phyloP scores from a whole-genome alignment of 2,329 filamentous ascomycete genomes.

The Cadophora malorum region DNA sequence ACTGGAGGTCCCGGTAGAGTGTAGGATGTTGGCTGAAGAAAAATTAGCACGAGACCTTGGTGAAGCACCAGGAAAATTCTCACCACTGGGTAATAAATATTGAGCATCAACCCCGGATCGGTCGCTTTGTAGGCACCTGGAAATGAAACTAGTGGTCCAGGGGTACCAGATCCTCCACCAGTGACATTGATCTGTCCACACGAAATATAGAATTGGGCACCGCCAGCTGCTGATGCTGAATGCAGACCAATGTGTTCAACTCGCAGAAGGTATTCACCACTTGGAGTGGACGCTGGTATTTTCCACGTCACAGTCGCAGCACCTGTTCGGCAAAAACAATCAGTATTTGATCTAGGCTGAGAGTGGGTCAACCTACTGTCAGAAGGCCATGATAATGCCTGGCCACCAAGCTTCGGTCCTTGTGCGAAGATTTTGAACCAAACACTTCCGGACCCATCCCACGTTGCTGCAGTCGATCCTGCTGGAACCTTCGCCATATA shows the following conservation, averaged over 20 bases:
- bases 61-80: background rate
- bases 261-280: constrained; percentile 49
- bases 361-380: constrained; percentile 34
- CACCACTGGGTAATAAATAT: constrained; percentile 48
- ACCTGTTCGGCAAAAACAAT: too few species aligned
- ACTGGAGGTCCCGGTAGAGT: constrained; percentile 39
- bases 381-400: constrained; percentile 38
- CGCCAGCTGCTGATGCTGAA: constrained; percentile 27
- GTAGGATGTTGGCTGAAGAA: constrained; percentile 38
- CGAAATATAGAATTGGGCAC: constrained; percentile 44
- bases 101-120: constrained; percentile 46
- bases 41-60: constrained; percentile 26
- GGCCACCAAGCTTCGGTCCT: constrained; percentile 32
- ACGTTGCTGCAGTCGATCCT: constrained; percentile 37
- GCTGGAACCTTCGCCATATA: constrained; percentile 41
- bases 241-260: constrained; percentile 46
- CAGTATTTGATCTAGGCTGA: too few species aligned
- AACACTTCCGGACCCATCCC: constrained; percentile 39
- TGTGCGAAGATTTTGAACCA: constrained; percentile 43
- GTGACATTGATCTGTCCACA: constrained; percentile 52
- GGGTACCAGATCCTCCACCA: constrained; percentile 48
- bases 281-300: constrained; percentile 45
- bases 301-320: constrained; percentile 34
- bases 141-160: constrained; percentile 46
- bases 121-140: constrained; percentile 47